phyloP scores from a whole-genome alignment of 768 basidiomycete genomes.

The Lanmaoa rubissima region DNA sequence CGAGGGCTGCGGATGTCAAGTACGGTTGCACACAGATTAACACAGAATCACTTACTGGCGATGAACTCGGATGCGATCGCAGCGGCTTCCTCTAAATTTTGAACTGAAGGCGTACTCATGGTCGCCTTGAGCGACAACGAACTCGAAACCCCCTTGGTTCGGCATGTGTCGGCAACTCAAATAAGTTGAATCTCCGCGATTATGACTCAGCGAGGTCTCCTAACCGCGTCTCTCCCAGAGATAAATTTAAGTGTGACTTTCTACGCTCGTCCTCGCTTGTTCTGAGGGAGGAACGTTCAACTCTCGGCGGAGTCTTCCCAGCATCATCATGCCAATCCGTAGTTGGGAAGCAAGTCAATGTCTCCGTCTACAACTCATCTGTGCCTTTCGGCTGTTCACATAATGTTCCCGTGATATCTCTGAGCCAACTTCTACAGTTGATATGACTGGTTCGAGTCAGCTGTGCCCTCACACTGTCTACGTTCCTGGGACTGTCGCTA shows the following conservation, averaged over 20 bases:
- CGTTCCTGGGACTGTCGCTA: not conserved
- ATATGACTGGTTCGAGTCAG: not conserved
- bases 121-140: slow-evolving; percentile 1
- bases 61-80: slow-evolving; percentile 49
- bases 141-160: not conserved
- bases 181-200: slow-evolving; percentile 23
- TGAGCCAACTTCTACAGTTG: not conserved
- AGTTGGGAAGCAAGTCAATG: not conserved
- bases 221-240: not conserved
- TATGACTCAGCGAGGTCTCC: slow-evolving; percentile 14
- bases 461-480: not conserved
- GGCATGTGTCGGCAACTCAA: slow-evolving; percentile 16
- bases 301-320: not conserved
- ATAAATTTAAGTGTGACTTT: not conserved
- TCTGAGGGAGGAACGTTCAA: not conserved
- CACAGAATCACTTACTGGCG: slow-evolving; percentile 36
- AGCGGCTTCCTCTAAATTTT: slow-evolving; percentile 49
- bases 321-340: slow-evolving; percentile 8
- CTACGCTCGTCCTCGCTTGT: not conserved
- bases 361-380: not conserved
- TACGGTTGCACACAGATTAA: not conserved
- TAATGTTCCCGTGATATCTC: not conserved
- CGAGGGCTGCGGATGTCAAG: slow-evolving; percentile 36
- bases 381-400: not conserved
- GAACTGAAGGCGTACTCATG: slow-evolving; percentile 34